Evolutionary conservation across 257 asterid genomes (phyloP).

Genomic region (Eucommia ulmoides): DNA sequence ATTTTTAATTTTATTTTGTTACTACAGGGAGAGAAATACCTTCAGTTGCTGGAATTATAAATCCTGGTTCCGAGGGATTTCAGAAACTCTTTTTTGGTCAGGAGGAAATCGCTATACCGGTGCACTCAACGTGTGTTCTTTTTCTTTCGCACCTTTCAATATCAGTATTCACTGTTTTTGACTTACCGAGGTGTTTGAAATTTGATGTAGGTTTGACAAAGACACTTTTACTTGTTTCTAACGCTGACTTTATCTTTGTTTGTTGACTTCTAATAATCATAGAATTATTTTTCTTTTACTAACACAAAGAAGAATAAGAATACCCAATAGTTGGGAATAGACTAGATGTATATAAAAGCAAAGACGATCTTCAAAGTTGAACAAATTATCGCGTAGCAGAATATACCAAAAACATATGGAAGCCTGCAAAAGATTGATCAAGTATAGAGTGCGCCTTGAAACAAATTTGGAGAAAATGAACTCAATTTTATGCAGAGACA

Average conservation of each 20-base stretch:
- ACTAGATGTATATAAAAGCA: too few species aligned
- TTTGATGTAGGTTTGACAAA: not conserved
- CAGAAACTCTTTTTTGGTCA: slow-evolving; percentile 96
- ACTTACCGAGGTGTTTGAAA: not conserved
- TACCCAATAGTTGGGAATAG: too few species aligned
- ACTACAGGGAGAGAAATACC: slow-evolving; percentile 91
- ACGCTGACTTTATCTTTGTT: not conserved
- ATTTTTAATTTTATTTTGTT: slow-evolving; percentile 5
- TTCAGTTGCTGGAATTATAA: slow-evolving; percentile 96
- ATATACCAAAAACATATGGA: too few species aligned
- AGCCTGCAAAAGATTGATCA: too few species aligned
- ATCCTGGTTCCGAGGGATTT: slow-evolving; percentile 99
- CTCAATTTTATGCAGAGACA: too few species aligned
- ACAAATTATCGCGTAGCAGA: too few species aligned
- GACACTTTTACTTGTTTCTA: not conserved
- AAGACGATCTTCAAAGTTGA: too few species aligned
- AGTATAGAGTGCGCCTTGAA: too few species aligned
- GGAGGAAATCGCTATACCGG: slow-evolving; percentile 97
- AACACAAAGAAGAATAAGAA: too few species aligned
- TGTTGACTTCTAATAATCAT: not conserved
- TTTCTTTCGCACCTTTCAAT: slow-evolving; percentile 2
- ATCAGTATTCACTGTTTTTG: not conserved
- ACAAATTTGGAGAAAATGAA: too few species aligned
- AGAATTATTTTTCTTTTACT: too few species aligned
- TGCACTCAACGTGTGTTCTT: slow-evolving; percentile 66